These are phyloP conservation scores for Alternaria sp. DNA, from an alignment of 2,329 filamentous ascomycete species.

Conservation along the genomic window DNA sequence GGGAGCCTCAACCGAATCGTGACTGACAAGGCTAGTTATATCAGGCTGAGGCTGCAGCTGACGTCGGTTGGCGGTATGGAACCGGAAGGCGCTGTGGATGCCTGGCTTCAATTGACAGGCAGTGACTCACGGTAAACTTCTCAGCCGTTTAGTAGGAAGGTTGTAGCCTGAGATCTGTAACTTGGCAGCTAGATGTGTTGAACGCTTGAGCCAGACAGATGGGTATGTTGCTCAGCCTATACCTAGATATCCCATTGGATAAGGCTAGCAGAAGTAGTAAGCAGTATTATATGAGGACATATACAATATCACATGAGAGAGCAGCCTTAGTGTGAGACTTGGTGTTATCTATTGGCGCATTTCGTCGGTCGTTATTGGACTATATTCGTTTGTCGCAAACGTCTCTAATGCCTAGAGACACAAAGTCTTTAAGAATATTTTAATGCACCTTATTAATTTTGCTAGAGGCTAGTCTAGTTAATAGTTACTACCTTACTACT, in stretches of 20 bases:
- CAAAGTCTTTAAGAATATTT: too few species aligned
- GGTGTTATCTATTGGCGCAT: neutral
- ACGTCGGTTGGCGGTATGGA: neutral
- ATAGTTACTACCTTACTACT: too few species aligned
- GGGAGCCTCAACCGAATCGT: neutral
- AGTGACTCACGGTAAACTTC: neutral
- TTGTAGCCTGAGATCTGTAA: neutral
- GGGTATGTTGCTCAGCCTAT: neutral
- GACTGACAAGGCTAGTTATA: neutral
- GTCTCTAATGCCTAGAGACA: constrained; percentile 2
- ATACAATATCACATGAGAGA: neutral
- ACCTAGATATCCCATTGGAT: neutral
- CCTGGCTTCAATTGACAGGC: neutral
- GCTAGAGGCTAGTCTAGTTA: too few species aligned
- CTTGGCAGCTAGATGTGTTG: neutral
- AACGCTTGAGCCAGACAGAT: neutral
- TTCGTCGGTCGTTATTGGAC: neutral
- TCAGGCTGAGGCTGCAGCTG: constrained; percentile 5
- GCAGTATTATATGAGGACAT: neutral
- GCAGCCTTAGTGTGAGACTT: neutral
- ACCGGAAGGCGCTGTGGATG: neutral
- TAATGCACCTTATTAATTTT: too few species aligned
- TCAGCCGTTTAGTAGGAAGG: neutral
- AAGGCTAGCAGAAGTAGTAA: neutral
- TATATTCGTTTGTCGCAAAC: neutral